These are phyloP conservation scores for Geotrichum fermentans DNA, from an alignment of 1,139 yeast genomes.

Conservation along the genomic window DNA sequence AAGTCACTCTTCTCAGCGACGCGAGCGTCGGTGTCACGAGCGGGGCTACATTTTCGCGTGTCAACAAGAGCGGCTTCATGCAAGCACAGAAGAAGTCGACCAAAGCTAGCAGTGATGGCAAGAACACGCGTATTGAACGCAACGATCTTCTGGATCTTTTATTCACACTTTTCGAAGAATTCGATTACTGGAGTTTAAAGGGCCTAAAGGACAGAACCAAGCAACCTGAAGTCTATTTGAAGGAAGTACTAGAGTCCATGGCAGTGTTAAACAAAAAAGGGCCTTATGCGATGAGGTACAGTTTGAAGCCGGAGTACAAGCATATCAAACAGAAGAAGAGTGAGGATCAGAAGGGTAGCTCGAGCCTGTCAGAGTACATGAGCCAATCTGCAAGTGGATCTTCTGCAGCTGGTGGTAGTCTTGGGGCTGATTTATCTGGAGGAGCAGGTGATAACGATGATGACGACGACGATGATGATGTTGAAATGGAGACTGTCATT, in stretches of 20 bases:
- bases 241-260: constrained; percentile 84
- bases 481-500: constrained; percentile 32
- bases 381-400: constrained; percentile 17
- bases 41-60: constrained; percentile 56
- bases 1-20: constrained; percentile 73
- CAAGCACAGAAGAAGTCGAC: constrained; percentile 35
- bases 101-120: constrained; percentile 58
- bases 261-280: constrained; percentile 91
- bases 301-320: constrained; percentile 83
- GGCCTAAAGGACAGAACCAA: constrained; percentile 90
- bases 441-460: constrained; percentile 21
- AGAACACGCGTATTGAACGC: constrained; percentile 92
- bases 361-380: constrained; percentile 30
- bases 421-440: constrained; percentile 2
- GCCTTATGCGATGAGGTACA: constrained; percentile 89
- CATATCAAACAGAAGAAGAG: constrained; percentile 27
- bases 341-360: constrained; percentile 41
- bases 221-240: constrained; percentile 91
- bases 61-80: constrained; percentile 32
- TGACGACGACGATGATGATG: constrained; percentile 36
- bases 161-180: constrained; percentile 86
- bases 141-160: constrained; percentile 84
- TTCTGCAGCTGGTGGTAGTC: background rate
- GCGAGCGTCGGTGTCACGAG: constrained; percentile 79
- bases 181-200: constrained; percentile 94